Evolutionary conservation across 2,329 filamentous ascomycete genomes (phyloP), one percentile per base, ranked within the genome.

Genomic region (Clonostachys sp.): DNA sequence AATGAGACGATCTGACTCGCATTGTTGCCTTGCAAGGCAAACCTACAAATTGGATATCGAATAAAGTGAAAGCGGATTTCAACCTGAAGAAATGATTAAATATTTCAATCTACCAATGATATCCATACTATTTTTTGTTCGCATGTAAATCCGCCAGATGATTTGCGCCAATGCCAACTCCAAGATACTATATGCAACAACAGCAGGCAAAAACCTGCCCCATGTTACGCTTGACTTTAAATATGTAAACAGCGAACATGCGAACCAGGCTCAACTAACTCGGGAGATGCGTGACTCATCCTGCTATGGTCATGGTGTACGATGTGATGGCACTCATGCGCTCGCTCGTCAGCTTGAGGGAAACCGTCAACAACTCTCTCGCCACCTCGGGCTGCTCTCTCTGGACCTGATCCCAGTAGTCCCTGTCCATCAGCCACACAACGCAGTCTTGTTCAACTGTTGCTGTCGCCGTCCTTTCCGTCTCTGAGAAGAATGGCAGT

Each of bases 401-500:
- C 64, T 95, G 89, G 52, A 97, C 63, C 58, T 73, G 77, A 46
- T 75, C 73, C 89, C 91, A 99, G 45, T 77, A 76, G 42, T 84
- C 79, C 12, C 73, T 70, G 49, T 86, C 85, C 70, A 99, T 78
- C 51, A 86, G 68, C 94, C 94, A 99, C 6, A 86, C 82, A 1
- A 94, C 82, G 51, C 86, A 88, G 55, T 92, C 85, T 46, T 84
- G 79, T 62, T 97, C 91, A 2, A 89, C 89, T 41, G 84, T 76
- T 12, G 95, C 91, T 0, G 88, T 96, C 2, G 91, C 91, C 5
- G 91, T 97, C 16, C 94, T 80, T 45, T 81, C 76, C 2, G 92
- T 97, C 59, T 95, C 89, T 4, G 86, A 90, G 69, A 99, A 99
- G 71, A 99, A 99, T 0, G 94, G 94, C 46, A 99, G 68, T 70